A percentile compares a stretch with the other conserved stretches of the same genome.
phyloP scores from a whole-genome alignment of 768 basidiomycete species.

The Termitomyces sp. region DNA sequence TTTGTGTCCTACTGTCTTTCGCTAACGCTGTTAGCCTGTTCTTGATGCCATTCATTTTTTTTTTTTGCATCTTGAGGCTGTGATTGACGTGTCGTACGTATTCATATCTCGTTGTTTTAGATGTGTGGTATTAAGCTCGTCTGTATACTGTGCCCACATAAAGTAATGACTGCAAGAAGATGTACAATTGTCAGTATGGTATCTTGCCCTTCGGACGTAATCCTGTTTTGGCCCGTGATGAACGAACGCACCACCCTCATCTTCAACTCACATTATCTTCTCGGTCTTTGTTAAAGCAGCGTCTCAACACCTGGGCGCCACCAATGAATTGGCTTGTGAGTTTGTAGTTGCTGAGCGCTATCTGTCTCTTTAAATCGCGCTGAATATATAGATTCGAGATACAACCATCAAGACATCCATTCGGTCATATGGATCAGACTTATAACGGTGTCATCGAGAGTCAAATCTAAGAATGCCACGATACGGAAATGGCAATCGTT shows the following conservation, averaged over 20 bases:
- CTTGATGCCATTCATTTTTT: no score
- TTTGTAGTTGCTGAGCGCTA: no score
- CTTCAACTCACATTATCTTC: background rate
- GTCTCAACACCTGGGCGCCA: background rate
- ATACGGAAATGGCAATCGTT: slow-evolving; percentile 1
- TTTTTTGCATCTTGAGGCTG: no score
- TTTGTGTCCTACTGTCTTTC: no score
- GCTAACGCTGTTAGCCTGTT: no score
- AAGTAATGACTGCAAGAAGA: background rate
- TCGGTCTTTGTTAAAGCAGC: background rate
- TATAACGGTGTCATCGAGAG: background rate
- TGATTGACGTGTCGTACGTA: no score
- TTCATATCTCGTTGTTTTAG: no score
- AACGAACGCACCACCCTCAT: background rate
- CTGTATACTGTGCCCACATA: no score
- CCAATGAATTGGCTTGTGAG: no score
- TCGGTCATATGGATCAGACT: no score
- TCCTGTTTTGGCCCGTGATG: background rate
- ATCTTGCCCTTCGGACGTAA: background rate
- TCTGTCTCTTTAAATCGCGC: no score
- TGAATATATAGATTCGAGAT: background rate
- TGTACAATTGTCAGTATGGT: background rate
- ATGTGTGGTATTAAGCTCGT: no score
- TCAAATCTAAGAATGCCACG: background rate
- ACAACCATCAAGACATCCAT: background rate